Percentiles rank a stretch among this genome's conserved stretches.
Evolutionary conservation across 192 early-diverging fungal genomes (phyloP).

Genomic region (Entrophospora sp.): DNA sequence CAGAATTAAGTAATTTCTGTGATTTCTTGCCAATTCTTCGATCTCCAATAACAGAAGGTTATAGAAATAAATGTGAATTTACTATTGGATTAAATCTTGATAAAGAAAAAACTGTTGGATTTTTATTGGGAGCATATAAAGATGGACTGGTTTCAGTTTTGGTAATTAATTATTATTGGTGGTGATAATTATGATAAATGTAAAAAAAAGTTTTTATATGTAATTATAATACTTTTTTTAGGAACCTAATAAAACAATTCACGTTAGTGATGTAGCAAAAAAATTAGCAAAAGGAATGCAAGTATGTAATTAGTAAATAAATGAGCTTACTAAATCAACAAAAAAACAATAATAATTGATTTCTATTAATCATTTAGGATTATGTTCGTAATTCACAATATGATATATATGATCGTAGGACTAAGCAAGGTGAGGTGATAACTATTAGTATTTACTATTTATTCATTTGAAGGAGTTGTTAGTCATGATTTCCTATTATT

Average conservation of each 20-base stretch:
- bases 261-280: constrained; percentile 42
- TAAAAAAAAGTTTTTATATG: too few species aligned
- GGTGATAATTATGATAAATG: background rate
- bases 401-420: constrained; percentile 26
- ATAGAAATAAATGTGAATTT: constrained; percentile 77
- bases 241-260: constrained; percentile 31
- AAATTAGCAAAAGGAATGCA: constrained; percentile 40
- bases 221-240: too few species aligned
- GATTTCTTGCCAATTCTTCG: constrained; percentile 27
- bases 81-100: constrained; percentile 52
- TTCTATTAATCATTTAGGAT: constrained; percentile 8
- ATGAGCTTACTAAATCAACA: too few species aligned
- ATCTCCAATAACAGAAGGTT: constrained; percentile 52
- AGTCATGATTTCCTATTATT: too few species aligned
- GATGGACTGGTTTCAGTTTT: constrained; percentile 51
- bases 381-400: constrained; percentile 29
- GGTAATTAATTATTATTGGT: background rate
- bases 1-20: constrained; percentile 21
- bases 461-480: too few species aligned
- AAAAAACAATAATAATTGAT: too few species aligned
- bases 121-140: constrained; percentile 56
- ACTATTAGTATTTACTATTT: too few species aligned
- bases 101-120: constrained; percentile 50
- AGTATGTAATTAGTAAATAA: constrained; percentile 26
- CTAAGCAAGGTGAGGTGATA: constrained; percentile 26